phyloP scores from a whole-genome alignment of 2,329 filamentous ascomycete genomes.

The Xylaria sp. region DNA sequence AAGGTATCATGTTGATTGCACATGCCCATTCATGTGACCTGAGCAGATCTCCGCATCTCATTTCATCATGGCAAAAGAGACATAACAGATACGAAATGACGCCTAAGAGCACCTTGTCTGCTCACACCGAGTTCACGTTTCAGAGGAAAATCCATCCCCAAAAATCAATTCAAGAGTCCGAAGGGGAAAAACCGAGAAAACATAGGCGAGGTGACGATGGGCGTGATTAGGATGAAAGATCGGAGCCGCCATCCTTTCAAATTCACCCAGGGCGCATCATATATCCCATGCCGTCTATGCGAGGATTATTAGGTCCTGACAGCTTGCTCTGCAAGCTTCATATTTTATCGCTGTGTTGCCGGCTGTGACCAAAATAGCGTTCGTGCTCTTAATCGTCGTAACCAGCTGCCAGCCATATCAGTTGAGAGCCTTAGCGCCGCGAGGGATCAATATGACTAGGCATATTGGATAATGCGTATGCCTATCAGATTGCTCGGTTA shows the following conservation, averaged over 20 bases:
- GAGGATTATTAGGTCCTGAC: conserved; percentile 15
- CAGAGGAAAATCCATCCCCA: conserved; percentile 18
- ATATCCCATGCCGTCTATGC: conserved; percentile 22
- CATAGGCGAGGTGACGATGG: conserved; percentile 2
- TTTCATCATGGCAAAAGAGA: conserved; percentile 23
- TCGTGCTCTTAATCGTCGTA: conserved; percentile 4
- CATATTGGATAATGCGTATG: neutral
- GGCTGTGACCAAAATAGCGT: conserved; percentile 1
- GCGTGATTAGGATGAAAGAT: neutral
- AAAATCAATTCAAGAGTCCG: conserved; percentile 36
- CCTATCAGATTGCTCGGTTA: neutral
- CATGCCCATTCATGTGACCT: conserved; percentile 30
- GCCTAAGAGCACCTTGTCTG: conserved; percentile 24
- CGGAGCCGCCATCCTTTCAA: conserved; percentile 17
- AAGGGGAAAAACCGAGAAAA: conserved; percentile 22
- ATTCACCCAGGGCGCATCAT: conserved; percentile 16
- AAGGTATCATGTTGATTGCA: conserved; percentile 27
- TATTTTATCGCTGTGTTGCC: conserved; percentile 1
- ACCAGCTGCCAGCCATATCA: neutral
- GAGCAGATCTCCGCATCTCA: conserved; percentile 25
- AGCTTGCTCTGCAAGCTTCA: conserved; percentile 23
- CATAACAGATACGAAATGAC: conserved; percentile 27
- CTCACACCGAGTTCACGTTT: conserved; percentile 15
- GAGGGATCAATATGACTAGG: neutral
- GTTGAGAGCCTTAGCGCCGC: neutral